These are phyloP conservation scores for Backusella mclennaniae DNA, from an alignment of 192 early-diverging fungal species.

Conservation along the genomic window DNA sequence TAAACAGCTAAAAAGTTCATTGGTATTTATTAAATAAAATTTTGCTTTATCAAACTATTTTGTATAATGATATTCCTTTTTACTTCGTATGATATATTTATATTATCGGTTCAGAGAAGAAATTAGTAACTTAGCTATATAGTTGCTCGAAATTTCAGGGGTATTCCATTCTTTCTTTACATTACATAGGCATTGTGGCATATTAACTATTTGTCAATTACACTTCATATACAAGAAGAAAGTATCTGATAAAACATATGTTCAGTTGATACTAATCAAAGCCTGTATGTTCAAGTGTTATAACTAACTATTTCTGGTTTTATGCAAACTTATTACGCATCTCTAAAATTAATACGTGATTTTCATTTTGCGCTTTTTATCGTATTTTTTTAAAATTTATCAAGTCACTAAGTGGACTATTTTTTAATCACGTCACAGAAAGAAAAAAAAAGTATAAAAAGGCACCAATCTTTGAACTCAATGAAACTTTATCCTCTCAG, in stretches of 20 bases:
- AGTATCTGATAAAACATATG: too few relatives aligned
- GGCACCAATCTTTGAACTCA: neutral
- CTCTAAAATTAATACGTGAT: too few relatives aligned
- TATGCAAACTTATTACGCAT: too few relatives aligned
- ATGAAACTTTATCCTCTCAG: constrained; percentile 64
- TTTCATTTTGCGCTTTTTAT: too few relatives aligned
- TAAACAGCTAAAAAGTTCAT: neutral
- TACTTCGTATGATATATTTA: neutral
- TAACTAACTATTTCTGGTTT: too few relatives aligned
- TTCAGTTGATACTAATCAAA: too few relatives aligned
- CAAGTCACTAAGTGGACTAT: neutral
- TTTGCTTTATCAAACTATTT: neutral
- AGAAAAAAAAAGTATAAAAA: constrained; percentile 36
- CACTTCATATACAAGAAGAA: too few relatives aligned
- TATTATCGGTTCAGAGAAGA: neutral
- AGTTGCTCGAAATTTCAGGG: too few relatives aligned
- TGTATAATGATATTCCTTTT: neutral
- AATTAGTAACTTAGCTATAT: neutral
- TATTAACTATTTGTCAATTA: too few relatives aligned
- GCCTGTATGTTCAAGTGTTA: too few relatives aligned
- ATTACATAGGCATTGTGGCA: too few relatives aligned
- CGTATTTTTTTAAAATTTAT: neutral
- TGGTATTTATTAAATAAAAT: neutral
- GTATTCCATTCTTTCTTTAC: too few relatives aligned
- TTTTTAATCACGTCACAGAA: neutral